phyloP scores from a whole-genome alignment of 768 basidiomycete species.

The Tephrocybe rancida region DNA sequence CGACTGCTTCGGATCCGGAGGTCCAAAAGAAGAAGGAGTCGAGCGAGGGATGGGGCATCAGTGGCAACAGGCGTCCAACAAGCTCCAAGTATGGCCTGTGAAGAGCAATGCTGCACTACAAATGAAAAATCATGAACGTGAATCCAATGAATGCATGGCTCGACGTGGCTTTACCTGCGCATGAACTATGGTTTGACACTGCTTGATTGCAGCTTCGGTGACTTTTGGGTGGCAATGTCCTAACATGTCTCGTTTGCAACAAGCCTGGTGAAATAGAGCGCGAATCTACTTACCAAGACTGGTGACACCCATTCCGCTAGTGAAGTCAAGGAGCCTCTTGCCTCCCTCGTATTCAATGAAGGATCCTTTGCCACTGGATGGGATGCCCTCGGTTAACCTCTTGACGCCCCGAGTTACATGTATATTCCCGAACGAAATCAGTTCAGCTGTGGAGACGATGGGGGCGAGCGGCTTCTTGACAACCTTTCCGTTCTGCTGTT shows the following conservation, averaged over 20 bases:
- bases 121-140: background rate
- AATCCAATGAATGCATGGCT: background rate
- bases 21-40: slow-evolving; percentile 98
- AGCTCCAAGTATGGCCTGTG: slow-evolving; percentile 87
- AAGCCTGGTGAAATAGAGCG: background rate
- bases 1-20: slow-evolving; percentile 92
- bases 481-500: background rate
- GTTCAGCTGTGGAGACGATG: slow-evolving; percentile 2
- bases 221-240: slow-evolving; percentile 88
- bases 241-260: slow-evolving; percentile 23
- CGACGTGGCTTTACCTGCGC: slow-evolving; percentile 53
- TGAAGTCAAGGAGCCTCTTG: slow-evolving; percentile 78
- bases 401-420: slow-evolving; percentile 50
- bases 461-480: background rate
- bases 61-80: slow-evolving; percentile 79
- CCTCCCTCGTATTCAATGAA: slow-evolving; percentile 76
- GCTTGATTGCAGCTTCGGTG: slow-evolving; percentile 83
- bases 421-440: slow-evolving; percentile 40
- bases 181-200: slow-evolving; percentile 80
- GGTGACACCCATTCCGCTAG: slow-evolving; percentile 85
- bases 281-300: slow-evolving; percentile 58
- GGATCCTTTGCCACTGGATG: slow-evolving; percentile 71
- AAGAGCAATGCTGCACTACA: slow-evolving; percentile 85
- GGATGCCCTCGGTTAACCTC: slow-evolving; percentile 53
- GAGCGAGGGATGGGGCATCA: slow-evolving; percentile 89